These are phyloP conservation scores for Blastomyces silverae DNA, from an alignment of 2,329 filamentous ascomycete genomes.

Conservation along the genomic window DNA sequence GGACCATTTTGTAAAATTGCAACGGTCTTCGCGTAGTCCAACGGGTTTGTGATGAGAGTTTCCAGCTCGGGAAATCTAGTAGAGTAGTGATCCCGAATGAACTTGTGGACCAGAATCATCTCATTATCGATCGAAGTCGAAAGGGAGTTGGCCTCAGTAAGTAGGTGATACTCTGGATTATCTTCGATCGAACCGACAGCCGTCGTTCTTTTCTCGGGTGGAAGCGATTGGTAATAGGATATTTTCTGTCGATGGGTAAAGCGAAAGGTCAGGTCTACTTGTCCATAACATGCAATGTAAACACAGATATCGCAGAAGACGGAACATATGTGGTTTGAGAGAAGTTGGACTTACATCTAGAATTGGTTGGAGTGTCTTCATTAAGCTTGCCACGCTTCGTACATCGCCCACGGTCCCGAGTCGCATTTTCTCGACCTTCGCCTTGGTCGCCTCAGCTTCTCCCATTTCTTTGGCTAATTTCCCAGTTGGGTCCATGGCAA, in stretches of 20 bases:
- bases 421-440: constrained; percentile 72
- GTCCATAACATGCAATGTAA: constrained; percentile 53
- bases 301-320: constrained; percentile 40
- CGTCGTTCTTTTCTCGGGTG: constrained; percentile 56
- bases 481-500: constrained; percentile 54
- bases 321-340: constrained; percentile 23
- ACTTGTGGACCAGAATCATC: constrained; percentile 89
- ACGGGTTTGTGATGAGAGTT: constrained; percentile 76
- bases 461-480: constrained; percentile 54
- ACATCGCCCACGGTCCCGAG: constrained; percentile 68
- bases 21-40: constrained; percentile 94
- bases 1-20: constrained; percentile 89
- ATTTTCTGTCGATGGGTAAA: constrained; percentile 60
- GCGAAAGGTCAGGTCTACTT: constrained; percentile 62
- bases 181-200: constrained; percentile 80
- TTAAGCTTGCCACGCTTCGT: constrained; percentile 68
- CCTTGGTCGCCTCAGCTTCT: constrained; percentile 50
- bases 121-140: constrained; percentile 92
- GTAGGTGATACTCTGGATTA: constrained; percentile 80
- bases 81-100: constrained; percentile 92
- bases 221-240: constrained; percentile 63
- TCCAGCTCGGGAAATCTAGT: constrained; percentile 90
- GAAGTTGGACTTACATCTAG: constrained; percentile 61
- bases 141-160: constrained; percentile 81
- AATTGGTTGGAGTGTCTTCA: constrained; percentile 73